Evolutionary conservation across 73 alveolate species (phyloP).

Genomic region (Paramecium bursaria): DNA sequence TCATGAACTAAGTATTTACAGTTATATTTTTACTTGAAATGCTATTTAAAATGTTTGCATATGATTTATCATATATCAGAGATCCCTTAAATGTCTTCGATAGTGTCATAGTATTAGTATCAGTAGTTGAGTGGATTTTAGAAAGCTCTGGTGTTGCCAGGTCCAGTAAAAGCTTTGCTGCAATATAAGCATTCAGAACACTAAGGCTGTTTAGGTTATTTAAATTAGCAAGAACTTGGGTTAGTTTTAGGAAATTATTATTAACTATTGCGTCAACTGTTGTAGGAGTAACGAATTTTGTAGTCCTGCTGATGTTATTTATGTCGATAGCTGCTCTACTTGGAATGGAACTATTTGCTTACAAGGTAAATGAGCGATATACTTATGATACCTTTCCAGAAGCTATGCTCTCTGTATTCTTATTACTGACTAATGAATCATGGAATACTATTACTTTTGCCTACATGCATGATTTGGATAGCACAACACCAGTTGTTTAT

Average conservation of each 20-base stretch:
- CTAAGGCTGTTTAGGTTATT: conserved; percentile 72
- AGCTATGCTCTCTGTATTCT: conserved; percentile 67
- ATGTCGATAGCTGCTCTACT: conserved; percentile 72
- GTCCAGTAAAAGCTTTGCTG: conserved; percentile 59
- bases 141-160: not conserved
- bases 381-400: conserved; percentile 68
- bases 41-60: conserved; percentile 69
- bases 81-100: conserved; percentile 73
- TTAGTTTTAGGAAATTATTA: conserved; percentile 65
- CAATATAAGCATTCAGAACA: conserved; percentile 71
- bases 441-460: conserved; percentile 72
- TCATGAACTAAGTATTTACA: conserved; percentile 56
- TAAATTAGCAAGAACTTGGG: conserved; percentile 74
- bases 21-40: conserved; percentile 63
- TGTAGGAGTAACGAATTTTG: conserved; percentile 66
- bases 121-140: conserved; percentile 65
- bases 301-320: conserved; percentile 68
- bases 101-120: conserved; percentile 55
- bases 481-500: conserved; percentile 50
- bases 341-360: conserved; percentile 80
- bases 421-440: conserved; percentile 67
- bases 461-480: conserved; percentile 60
- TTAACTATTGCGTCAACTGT: conserved; percentile 62
- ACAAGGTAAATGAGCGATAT: conserved; percentile 58
- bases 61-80: conserved; percentile 52